Evolutionary conservation across 345 rosid species (phyloP).

Genomic region (Brassica cretica): DNA sequence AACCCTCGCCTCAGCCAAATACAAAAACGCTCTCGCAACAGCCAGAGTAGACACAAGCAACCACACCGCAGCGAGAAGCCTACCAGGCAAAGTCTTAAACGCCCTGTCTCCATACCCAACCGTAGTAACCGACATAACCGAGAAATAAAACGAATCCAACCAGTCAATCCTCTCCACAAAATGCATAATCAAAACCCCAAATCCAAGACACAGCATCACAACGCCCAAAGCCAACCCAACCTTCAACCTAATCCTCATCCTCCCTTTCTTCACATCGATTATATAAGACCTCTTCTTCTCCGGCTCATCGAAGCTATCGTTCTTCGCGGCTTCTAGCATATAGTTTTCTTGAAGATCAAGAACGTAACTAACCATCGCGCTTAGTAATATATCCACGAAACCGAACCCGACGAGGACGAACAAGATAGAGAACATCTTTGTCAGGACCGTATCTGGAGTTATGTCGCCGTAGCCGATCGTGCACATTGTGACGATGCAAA

Average conservation of each 20-base stretch:
- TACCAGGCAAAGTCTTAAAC: constrained; percentile 61
- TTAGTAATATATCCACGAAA: constrained; percentile 69
- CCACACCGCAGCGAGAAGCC: constrained; percentile 83
- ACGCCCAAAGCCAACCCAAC: constrained; percentile 88
- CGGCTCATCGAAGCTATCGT: constrained; percentile 23
- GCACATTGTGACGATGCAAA: constrained; percentile 93
- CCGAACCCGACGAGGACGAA: constrained; percentile 92
- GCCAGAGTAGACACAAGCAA: constrained; percentile 91
- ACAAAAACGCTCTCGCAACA: constrained; percentile 75
- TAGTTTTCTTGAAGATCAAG: constrained; percentile 89
- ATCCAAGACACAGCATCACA: constrained; percentile 78
- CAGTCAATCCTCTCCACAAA: constrained; percentile 70
- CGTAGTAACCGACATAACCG: constrained; percentile 94
- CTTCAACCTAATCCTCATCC: constrained; percentile 95
- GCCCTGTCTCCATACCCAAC: constrained; percentile 92
- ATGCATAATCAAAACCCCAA: constrained; percentile 81
- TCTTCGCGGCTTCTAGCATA: constrained; percentile 55
- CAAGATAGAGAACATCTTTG: constrained; percentile 78
- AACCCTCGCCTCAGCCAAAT: constrained; percentile 85
- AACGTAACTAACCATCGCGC: constrained; percentile 80
- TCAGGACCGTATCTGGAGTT: constrained; percentile 54
- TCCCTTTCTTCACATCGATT: constrained; percentile 84
- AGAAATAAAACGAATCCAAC: constrained; percentile 86
- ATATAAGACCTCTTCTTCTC: constrained; percentile 55
- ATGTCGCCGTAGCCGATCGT: constrained; percentile 96